Conservation (phyloP, 768 basidiomycete species). For the Lentinula guzmanii region DNA sequence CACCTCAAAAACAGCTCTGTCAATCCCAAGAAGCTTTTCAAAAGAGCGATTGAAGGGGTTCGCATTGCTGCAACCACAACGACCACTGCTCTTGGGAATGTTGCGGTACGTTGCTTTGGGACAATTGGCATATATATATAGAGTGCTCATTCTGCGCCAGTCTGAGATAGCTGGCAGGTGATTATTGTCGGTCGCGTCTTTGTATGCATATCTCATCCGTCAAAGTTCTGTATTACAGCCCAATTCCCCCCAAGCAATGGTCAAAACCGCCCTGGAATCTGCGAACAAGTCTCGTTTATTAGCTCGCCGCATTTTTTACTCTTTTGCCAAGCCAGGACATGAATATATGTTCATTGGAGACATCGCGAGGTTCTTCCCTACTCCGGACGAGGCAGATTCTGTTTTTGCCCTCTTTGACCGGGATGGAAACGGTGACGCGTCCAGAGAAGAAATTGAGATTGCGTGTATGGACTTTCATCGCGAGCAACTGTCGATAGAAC, state of each 20-base stretch:
- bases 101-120: conserved; percentile 32
- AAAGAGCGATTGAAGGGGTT: conserved; percentile 66
- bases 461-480: conserved; percentile 78
- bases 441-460: conserved; percentile 71
- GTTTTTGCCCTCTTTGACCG: conserved; percentile 68
- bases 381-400: conserved; percentile 57
- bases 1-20: conserved; percentile 29
- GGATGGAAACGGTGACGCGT: conserved; percentile 67
- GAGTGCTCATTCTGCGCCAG: neutral
- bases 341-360: conserved; percentile 62
- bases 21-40: conserved; percentile 60
- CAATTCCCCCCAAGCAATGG: conserved; percentile 77
- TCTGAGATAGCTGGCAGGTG: conserved; percentile 38
- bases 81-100: conserved; percentile 62
- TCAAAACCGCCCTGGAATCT: conserved; percentile 72
- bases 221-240: conserved; percentile 76
- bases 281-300: conserved; percentile 78
- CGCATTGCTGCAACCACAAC: conserved; percentile 73
- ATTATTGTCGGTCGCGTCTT: neutral
- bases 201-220: neutral
- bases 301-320: conserved; percentile 82
- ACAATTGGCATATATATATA: neutral
- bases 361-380: conserved; percentile 65
- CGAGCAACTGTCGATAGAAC: conserved; percentile 78
- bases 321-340: conserved; percentile 59